Percentiles rank a stretch among this genome's conserved stretches.
Evolutionary conservation across 2,329 filamentous ascomycete species (phyloP).

Genomic region (Zymoseptoria brevis): DNA sequence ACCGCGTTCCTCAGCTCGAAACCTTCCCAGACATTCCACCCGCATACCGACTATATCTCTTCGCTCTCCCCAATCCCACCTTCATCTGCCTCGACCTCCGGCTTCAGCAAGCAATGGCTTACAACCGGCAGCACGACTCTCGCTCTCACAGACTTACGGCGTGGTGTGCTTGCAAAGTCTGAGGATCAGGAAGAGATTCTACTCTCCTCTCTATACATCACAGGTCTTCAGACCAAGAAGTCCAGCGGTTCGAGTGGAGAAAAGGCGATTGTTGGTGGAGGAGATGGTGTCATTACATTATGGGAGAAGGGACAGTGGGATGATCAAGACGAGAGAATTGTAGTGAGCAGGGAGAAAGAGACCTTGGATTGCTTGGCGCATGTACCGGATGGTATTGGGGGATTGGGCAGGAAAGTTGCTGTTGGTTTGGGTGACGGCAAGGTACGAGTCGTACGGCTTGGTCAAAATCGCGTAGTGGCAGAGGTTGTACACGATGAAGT

Average conservation of each 20-base stretch:
- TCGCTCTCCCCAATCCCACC: constrained; percentile 77
- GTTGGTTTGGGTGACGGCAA: constrained; percentile 76
- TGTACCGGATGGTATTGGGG: constrained; percentile 61
- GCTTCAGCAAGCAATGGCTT: constrained; percentile 89
- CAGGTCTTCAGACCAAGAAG: constrained; percentile 61
- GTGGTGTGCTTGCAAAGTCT: constrained; percentile 77
- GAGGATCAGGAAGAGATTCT: constrained; percentile 95
- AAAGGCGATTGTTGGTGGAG: constrained; percentile 69
- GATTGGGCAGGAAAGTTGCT: constrained; percentile 62
- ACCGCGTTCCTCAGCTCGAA: constrained; percentile 47
- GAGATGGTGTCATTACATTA: constrained; percentile 73
- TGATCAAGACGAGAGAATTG: constrained; percentile 83
- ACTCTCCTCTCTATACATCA: constrained; percentile 70
- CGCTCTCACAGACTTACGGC: constrained; percentile 78
- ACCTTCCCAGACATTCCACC: constrained; percentile 72
- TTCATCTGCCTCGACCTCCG: constrained; percentile 71
- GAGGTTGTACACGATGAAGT: constrained; percentile 72
- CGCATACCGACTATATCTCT: constrained; percentile 89
- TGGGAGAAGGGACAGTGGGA: constrained; percentile 96
- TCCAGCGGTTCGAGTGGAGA: constrained; percentile 60
- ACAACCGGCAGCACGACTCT: constrained; percentile 87
- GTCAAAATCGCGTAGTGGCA: constrained; percentile 61
- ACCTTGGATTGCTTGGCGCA: constrained; percentile 70
- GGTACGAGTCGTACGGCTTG: constrained; percentile 68
- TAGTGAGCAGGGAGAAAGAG: constrained; percentile 59